A percentile compares a stretch with the other conserved stretches of the same genome.
Conservation (phyloP, 306 rosid species). For the Cicer bijugum region DNA sequence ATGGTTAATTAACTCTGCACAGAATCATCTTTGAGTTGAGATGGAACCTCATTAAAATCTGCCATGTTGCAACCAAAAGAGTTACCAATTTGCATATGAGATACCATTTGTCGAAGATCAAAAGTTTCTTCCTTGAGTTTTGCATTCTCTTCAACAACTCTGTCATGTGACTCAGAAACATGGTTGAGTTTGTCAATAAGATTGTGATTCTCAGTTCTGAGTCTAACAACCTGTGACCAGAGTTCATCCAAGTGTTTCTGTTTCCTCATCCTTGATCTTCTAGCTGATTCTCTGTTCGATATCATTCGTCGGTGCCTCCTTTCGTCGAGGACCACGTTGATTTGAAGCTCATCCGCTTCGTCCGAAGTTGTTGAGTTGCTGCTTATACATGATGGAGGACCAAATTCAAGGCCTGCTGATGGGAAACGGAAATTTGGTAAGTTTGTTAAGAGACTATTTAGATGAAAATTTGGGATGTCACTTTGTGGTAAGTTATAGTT, state of each 20-base stretch:
- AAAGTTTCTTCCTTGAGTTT: constrained; percentile 65
- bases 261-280: constrained; percentile 88
- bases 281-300: constrained; percentile 82
- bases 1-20: constrained; percentile 42
- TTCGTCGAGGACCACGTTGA: constrained; percentile 59
- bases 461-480: constrained; percentile 46
- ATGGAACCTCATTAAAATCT: constrained; percentile 57
- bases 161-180: constrained; percentile 62
- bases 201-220: constrained; percentile 66
- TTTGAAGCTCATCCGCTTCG: constrained; percentile 73
- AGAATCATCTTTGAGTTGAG: constrained; percentile 59
- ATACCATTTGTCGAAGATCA: constrained; percentile 69
- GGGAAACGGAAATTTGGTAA: constrained; percentile 52
- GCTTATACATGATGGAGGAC: constrained; percentile 58
- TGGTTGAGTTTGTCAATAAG: constrained; percentile 65
- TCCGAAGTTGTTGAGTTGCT: constrained; percentile 80
- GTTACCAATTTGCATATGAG: constrained; percentile 55
- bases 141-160: constrained; percentile 63
- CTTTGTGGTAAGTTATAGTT: constrained; percentile 49
- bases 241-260: constrained; percentile 83
- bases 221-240: constrained; percentile 76
- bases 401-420: constrained; percentile 46
- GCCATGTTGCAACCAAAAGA: constrained; percentile 49
- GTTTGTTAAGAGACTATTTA: constrained; percentile 45
- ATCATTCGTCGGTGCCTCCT: constrained; percentile 82